Base-by-base conservation (phyloP, 441 rosid species). In the Isatis lusitanica region DNA sequence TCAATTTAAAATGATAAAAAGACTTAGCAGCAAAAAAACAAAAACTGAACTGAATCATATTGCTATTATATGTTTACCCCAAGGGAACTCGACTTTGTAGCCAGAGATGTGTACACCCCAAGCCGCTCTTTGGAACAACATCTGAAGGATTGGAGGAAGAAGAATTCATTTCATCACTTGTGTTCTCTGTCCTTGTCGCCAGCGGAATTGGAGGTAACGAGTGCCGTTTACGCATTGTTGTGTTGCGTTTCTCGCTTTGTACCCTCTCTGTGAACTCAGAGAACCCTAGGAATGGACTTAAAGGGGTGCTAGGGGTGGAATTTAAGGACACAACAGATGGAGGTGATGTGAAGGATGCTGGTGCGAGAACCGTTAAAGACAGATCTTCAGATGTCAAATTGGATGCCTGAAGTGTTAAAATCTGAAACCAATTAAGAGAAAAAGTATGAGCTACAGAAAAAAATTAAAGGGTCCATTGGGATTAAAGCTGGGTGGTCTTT, bases 51-150 rank as follows among this genome's bases (percentile, higher is more conserved):
- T 72, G 66, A 30, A 60, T 55, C 60, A 55, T 48, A 56, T 80
- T 68, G 21, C 50, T 44, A 43, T 48, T 15, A 36, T 33, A 53
- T 36, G 70, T 46, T 78, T 91, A 96, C 99, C 99, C 99, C 52
- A 96, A 78, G 40, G 99, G 99, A 77, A 96, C 97, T 88, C 97
- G 88, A 84, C 99, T 96, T 82, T 91, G 98, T 79, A 96, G 86
- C 98, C 98, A 96, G 58, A 93, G 87, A 86, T 96, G 99, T 9
- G 97, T 85, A 70, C 94, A 91, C 15, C 89, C 87, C 47, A 87
- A 79, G 76, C 88, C 92, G 61, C 87, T 74, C 78, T 83, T 89
- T 63, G 94, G 87, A 73, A 91, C 83, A 58, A 84, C 87, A 75
- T 90, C 94, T 67, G 90, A 74, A 74, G 83, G 74, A 51, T 89